Evolutionary conservation across 768 basidiomycete genomes (phyloP), one percentile per base, ranked within the genome.

Genomic region (Cystofilobasidium bisporidii): DNA sequence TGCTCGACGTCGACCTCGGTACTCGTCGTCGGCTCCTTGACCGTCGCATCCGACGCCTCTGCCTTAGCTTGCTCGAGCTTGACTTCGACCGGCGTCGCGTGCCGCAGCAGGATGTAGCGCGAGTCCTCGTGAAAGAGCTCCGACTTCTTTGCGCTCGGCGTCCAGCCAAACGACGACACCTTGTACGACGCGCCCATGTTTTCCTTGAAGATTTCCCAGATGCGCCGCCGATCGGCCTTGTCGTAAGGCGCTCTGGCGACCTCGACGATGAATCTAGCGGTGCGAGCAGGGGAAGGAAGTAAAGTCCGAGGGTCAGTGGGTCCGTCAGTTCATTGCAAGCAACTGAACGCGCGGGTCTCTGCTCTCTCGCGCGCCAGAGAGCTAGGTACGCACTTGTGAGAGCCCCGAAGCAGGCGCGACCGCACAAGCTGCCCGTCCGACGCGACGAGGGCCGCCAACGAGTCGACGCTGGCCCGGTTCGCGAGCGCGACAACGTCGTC

Each of bases 81-180:
- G 43, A 22, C 43, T 4, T 22, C 20, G 17, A 17, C 43, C 43
- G 43, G 14, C 18, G 43, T 56, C 28, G 14, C 53, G 53, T 38
- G 26, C 24, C 60, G 22, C 24, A 61, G 40, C 24, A 64, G 40
- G 55, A 64, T 56, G 53, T 57, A 64, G 20, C 63, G 63, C 41
- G 63, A 53, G 14, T 55, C 38, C 6, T n/a, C 11, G 28, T 64
- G 63, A 55, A 56, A 64, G 5, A 64, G 63, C 63, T 64, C 63
- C 2, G 36, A 32, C 38, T 64, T 56, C 55, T 64, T 64, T 12
- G 33, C 53, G 0, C 14, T 10, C 2, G 63, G 63, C 8, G 38
- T 64, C 63, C 63, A 64, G 63, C 63, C 63, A 33, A 64, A 64
- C 38, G 50, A 41, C 17, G 63, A 64, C 26, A 41, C 63, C 12